phyloP scores from a whole-genome alignment of 73 alveolate species.

The Uronychia setigera region DNA sequence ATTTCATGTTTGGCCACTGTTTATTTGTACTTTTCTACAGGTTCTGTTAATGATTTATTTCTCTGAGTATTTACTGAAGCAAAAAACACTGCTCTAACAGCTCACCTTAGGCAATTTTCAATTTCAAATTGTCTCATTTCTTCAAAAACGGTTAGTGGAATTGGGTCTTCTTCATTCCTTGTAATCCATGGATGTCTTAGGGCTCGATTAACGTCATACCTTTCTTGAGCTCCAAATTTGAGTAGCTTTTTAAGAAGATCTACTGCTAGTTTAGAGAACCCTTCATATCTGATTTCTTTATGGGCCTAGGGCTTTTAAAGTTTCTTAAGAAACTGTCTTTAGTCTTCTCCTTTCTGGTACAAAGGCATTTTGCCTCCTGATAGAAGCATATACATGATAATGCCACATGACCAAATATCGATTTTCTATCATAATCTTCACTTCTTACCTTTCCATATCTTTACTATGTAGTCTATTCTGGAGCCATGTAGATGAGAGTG shows the following conservation, averaged over 20 bases:
- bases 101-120: constrained; percentile 1
- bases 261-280: neutral
- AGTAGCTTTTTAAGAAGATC: neutral
- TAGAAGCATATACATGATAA: constrained; percentile 81
- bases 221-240: constrained; percentile 12
- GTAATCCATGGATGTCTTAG: constrained; percentile 88
- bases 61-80: neutral
- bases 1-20: no score
- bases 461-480: constrained; percentile 46
- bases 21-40: no score
- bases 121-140: constrained; percentile 24
- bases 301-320: neutral
- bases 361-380: constrained; percentile 91
- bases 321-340: neutral
- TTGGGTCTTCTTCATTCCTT: constrained; percentile 33
- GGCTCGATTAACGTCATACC: constrained; percentile 76
- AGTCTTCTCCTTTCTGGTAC: constrained; percentile 55
- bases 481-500: constrained; percentile 62
- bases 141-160: constrained; percentile 46
- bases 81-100: neutral
- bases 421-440: constrained; percentile 54
- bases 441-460: constrained; percentile 24
- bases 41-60: no score
- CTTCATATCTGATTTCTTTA: neutral
- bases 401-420: constrained; percentile 96